Base-by-base conservation (phyloP, 768 basidiomycete genomes). In the Pleurotus citrinopileatus region DNA sequence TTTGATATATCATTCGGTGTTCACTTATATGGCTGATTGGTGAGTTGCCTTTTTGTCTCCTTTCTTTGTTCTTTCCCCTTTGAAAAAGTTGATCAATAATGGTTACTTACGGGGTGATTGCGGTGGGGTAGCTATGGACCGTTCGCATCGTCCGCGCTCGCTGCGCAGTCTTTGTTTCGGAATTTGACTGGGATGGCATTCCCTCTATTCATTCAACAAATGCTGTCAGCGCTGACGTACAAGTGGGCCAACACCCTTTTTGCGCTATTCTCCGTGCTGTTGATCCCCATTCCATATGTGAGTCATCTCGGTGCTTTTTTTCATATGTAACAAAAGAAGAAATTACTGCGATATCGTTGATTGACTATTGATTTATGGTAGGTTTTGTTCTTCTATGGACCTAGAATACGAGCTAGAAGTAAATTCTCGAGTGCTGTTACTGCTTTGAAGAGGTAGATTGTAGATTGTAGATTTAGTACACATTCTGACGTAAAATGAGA, bases 221-320 rank as follows among this genome's bases (percentile, higher is more conserved):
- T 87, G 82, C 86, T 81, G 64, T 62, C 65, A 2, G 68, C 64
- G 0, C 72, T 89, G 27, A 77, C 73, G 13, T 83, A 81, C 54
- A 76, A 74, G 56, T 87, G 86, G 80, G 82, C 83, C 1, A 80
- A 77, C 56, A 82, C 79, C 9, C 67, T 84, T 0, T 81, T 83
- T 59, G 81, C 74, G 0, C 73, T 73, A 25, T 66, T 87, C 27
- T 81, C 80, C 3, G 62, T 70, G 17, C 40, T 78, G 2, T 74
- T 88, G 70, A 71, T 82, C n/a, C 77, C 81, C 0, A 82, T 89
- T 51, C 83, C 83, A 9, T 82, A 79, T 52, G 81, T 83, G 58
- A 54, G 80, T 67, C 20, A n/a, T 36, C 17, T 32, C 22, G 9
- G 2, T 48, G 48, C 27, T 28, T 3, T 0, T 29, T 28, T 51